phyloP scores from a whole-genome alignment of 352 stramenopile genomes.

The Globisporangium emineosum region DNA sequence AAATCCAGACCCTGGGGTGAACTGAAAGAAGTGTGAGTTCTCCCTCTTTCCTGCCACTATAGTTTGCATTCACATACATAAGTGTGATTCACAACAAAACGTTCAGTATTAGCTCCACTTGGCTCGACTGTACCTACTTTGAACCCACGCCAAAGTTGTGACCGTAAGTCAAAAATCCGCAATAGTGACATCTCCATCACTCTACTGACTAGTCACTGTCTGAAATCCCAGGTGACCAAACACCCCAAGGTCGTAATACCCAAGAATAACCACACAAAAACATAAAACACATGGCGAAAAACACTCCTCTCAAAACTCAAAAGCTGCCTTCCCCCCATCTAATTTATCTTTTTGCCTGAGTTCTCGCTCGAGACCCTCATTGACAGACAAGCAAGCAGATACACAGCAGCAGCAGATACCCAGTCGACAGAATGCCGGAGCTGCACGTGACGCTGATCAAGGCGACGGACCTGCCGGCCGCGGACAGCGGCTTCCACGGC shows the following conservation, averaged over 20 bases:
- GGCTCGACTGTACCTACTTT: background rate
- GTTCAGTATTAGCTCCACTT: no score
- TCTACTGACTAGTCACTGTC: background rate
- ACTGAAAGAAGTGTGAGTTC: background rate
- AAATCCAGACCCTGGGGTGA: background rate
- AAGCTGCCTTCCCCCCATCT: conserved; percentile 7
- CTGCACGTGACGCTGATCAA: conserved; percentile 64
- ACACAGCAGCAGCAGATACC: conserved; percentile 5
- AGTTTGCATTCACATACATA: background rate
- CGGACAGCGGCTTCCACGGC: conserved; percentile 46
- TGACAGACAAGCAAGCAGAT: background rate
- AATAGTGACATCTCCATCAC: background rate
- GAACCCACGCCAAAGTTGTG: background rate
- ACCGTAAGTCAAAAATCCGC: no score
- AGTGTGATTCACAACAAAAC: background rate
- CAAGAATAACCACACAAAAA: background rate
- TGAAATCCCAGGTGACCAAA: background rate
- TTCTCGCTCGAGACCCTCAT: conserved; percentile 12
- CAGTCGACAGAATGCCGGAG: conserved; percentile 42
- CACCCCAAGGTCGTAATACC: background rate
- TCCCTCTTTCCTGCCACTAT: background rate
- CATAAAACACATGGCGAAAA: no score
- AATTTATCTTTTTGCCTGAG: conserved; percentile 16
- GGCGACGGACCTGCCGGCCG: conserved; percentile 63
- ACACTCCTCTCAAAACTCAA: no score